Base-by-base conservation (phyloP, 805 yeast genomes). In the Helenozyma baotianmanensis region DNA sequence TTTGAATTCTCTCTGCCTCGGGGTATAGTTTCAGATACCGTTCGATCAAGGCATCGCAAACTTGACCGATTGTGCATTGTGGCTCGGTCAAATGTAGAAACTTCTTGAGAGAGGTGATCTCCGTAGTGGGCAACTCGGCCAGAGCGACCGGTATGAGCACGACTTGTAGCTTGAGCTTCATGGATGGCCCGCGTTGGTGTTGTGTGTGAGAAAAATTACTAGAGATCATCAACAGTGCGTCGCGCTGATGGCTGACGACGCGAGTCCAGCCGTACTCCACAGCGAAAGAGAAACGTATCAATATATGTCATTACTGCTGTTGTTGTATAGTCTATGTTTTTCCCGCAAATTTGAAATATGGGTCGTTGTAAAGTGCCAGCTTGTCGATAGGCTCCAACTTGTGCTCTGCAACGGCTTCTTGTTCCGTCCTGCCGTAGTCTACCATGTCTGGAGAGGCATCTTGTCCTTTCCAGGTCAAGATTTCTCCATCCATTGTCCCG, bases 401-500 rank as follows among this genome's bases (percentile, higher is more conserved):
- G 6, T 4, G 9, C 8, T 9, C 12, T 15, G 6, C 23, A 4
- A 18, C 16, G 9, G 13, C 15, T 6, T 12, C 29, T 3, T 17
- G 6, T 4, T 21, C 12, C 23, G 23, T 15, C 23, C 14, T 25
- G 4, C n/a, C n/a, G 24, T 11, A 12, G n/a, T 12, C 6, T 10
- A 13, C 21, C 21, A 21, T 14, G 6, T 27, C 31, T 22, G 32
- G 32, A 3, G 13, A 10, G 10, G 31, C 25, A 13, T 35, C 25
- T 17, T 36, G 38, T 3, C 45, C 42, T n/a, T 37, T 30, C 87
- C 88, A 83, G 1, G 60, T 57, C 0, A 73, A 48, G 1, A 83
- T 76, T 18, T 73, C 72, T 2, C 92, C 92, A 42, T 82, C 86
- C 37, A 72, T 67, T 2, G 82, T 73, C 1, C 88, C 89, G 17